Evolutionary conservation across 345 rosid genomes (phyloP), one percentile per base, ranked within the genome.

Genomic region (Gossypium turneri): DNA sequence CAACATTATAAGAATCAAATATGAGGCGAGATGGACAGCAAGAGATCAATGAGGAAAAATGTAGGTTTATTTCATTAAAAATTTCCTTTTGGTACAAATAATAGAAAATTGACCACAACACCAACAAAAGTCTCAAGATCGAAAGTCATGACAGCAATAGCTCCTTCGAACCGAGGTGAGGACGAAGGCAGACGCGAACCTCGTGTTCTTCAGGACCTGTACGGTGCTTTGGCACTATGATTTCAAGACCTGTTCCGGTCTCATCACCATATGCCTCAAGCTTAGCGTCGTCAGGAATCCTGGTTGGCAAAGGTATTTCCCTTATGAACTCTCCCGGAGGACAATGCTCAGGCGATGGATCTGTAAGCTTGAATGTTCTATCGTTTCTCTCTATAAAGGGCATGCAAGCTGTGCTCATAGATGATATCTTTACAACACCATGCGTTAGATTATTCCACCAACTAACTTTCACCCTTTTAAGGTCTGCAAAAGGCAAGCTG

Each of bases 241-340:
- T 90, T 88, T 95, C 99, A 60, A 95, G 97, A 82, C 88, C 81
- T 2, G 99, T 89, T 22, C 98, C 99, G 0, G 97, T 89, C 53
- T 89, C 99, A 58, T 90, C 98, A 2, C 87, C 86, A 79, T 91
- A 95, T 22, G 99, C 99, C 82, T 93, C 97, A 12, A 93, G 87
- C 72, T 90, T 88, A 22, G 97, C 99, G 80, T 95, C 99, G 81
- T 93, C 99, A 0, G 99, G 97, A 50, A 95, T 93, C 55, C 97
- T 85, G 58, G 89, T 93, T 12, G 93, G 88, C 7, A 95, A 84
- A 8, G 93, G 87, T 73, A 95, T 91, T 70, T 90, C 98, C 85
- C 99, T 85, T 65, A 95, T 83, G 67, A 95, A 95, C 57, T 95
- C 99, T 74, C 99, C 99, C 0, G 98, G 97, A 78, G 94, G 99